Base-by-base conservation (phyloP, 2,329 filamentous ascomycete genomes). In the Pochonia chlamydosporia region DNA sequence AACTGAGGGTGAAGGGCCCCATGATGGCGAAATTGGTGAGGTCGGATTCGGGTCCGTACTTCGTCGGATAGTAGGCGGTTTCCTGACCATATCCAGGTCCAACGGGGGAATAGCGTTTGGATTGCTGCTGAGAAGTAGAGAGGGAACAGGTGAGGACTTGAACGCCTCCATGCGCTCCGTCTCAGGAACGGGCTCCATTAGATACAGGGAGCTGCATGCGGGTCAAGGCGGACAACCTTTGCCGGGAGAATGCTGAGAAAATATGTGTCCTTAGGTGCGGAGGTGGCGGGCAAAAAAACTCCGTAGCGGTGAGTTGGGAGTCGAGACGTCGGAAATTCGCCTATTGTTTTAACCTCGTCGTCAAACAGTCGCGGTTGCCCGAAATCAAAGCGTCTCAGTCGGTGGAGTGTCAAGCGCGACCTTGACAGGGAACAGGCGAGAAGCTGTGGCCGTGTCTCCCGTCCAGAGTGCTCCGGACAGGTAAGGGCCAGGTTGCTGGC, bases 101-200 rank as follows among this genome's bases (percentile, higher is more conserved):
- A 68, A 56, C 8, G 68, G 60, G 31, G 69, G 61, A 40, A 61
- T 53, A 40, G 67, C 56, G 30, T 47, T 47, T 43, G 39, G 46
- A 35, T 31, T 52, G 49, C 65, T 69, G 48, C 72, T 73, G 21
- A 79, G 63, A 50, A 76, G 74, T 39, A 81, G 63, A 25, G 69
- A 72, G 33, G 79, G 76, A 31, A 81, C 67, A 54, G 79, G 78
- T 44, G 78, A 75, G 46, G 78, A 67, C 52, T 73, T 76, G 60
- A 84, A 85, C 62, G 79, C 79, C 71, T 84, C 80, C 75, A 85
- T 80, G 54, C 79, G 74, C 70, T 84, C 79, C 43, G 81, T 82
- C 69, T 85, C 81, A 55, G 81, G 81, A 59, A 85, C 81, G 49
- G 81, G 79, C 65, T 85, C 81, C 81, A 85, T 85, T 46, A 30